Percentiles rank a stretch among this genome's conserved stretches.
Conservation (phyloP, 306 rosid species). For the Herpetospermum pedunculosum region DNA sequence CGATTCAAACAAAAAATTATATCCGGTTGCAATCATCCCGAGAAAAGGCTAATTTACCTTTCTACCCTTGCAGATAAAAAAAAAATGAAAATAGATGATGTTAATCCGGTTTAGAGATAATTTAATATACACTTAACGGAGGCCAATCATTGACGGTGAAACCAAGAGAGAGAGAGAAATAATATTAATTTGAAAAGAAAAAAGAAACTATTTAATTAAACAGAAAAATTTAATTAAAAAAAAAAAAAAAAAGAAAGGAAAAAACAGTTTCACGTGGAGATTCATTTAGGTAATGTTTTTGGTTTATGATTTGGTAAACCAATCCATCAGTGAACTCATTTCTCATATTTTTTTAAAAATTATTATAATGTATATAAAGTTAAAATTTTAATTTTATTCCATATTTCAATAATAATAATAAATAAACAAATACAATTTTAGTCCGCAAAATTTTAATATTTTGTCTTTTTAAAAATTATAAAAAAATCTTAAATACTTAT, state of each 20-base stretch:
- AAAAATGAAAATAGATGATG: neutral
- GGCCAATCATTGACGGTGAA: conserved; percentile 8
- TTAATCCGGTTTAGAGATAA: neutral
- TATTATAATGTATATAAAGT: too few relatives aligned
- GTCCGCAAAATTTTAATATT: too few relatives aligned
- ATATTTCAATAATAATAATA: too few relatives aligned
- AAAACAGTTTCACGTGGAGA: conserved; percentile 53
- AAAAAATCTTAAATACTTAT: too few relatives aligned
- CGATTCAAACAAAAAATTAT: neutral
- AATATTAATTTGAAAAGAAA: neutral
- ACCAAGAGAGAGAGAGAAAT: neutral
- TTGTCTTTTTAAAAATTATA: too few relatives aligned
- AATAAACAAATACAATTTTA: too few relatives aligned
- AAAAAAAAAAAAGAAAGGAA: too few relatives aligned
- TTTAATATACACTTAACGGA: neutral
- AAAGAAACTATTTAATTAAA: neutral
- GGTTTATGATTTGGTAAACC: conserved; percentile 49
- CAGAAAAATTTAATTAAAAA: neutral
- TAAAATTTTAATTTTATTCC: too few relatives aligned
- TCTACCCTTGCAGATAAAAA: neutral
- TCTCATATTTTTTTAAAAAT: neutral
- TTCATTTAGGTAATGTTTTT: conserved; percentile 34
- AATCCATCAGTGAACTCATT: conserved; percentile 23
- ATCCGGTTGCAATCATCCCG: neutral
- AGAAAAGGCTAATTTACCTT: neutral